Evolutionary conservation across 2,329 filamentous ascomycete species (phyloP), one percentile per base, ranked within the genome.

Genomic region (Orbilia oligospora): DNA sequence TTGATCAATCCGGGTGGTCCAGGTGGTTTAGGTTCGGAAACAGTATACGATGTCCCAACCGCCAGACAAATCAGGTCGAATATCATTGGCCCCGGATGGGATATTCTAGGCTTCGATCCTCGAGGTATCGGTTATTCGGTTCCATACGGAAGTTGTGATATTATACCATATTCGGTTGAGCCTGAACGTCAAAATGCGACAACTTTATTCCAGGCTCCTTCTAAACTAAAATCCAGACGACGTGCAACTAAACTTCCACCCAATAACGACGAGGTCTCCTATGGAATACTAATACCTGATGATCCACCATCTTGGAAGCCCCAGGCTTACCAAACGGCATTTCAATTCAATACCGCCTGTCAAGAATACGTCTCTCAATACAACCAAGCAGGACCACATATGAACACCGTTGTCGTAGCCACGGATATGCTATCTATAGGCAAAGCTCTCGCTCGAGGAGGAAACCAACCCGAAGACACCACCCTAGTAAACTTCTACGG

Each of bases 1-100:
- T 82, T 87, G 79, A 81, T 82, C 55, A 87, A 87, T 82, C 86
- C 86, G 0, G 86, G 86, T 44, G 86, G 86, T 0, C 86, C 86
- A 0, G 85, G 86, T 44, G 84, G 81, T 20, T 84, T 85, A 0
- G 86, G 86, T 10, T 87, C 85, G 0, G 82, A 79, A 1, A 79
- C 85, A 55, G 83, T 83, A 2, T 80, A 83, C 6, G 81, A 81
- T 10, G 46, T 64, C 16, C 48, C 30, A 12, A 16, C 18, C 2
- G 20, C 53, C 9, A 46, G 24, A 20, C 38, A 56, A 9, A 61
- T 77, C 14, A 22, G 48, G 14, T n/a, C 30, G 14, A 46, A 27
- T 8, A 20, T 77, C 20, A 33, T 71, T 9, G 73, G 73, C 1
- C 67, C 69, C 6, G 73, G 73, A 16, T 79, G 64, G 63, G 76